Percentiles rank a stretch among this genome's conserved stretches.
These are phyloP conservation scores for Monilinia polystroma DNA, from an alignment of 2,329 filamentous ascomycete species.

Conservation along the genomic window DNA sequence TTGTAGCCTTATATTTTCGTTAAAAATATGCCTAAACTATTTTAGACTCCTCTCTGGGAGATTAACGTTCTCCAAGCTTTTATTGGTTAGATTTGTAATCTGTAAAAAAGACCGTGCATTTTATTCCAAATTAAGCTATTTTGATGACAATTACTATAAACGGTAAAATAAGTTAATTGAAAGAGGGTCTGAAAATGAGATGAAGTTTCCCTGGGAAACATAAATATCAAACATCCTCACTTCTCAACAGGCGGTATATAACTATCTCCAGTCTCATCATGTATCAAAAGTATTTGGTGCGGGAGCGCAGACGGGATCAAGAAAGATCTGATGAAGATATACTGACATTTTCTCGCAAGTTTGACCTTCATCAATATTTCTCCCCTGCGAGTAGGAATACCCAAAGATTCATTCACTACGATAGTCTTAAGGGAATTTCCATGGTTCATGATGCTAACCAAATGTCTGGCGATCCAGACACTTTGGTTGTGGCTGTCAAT, in stretches of 20 bases:
- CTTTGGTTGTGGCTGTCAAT: slow-evolving; percentile 5
- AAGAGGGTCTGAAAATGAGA: too few species aligned
- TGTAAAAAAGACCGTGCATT: too few species aligned
- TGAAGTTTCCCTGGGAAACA: not conserved
- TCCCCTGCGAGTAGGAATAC: slow-evolving; percentile 4
- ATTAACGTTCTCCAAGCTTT: too few species aligned
- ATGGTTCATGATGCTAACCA: not conserved
- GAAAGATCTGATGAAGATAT: not conserved
- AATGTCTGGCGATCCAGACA: not conserved
- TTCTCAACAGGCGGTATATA: not conserved
- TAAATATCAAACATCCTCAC: too few species aligned
- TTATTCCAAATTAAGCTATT: too few species aligned
- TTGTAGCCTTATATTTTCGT: too few species aligned
- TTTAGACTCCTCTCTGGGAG: too few species aligned
- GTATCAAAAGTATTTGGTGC: not conserved
- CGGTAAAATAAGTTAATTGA: too few species aligned
- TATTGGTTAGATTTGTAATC: too few species aligned
- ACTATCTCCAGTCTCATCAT: not conserved
- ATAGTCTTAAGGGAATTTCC: not conserved
- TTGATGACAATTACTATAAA: too few species aligned
- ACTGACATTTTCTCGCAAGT: slow-evolving; percentile 1
- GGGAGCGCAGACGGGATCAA: not conserved
- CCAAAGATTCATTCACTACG: slow-evolving; percentile 1
- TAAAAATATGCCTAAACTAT: too few species aligned
- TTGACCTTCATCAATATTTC: slow-evolving; percentile 16